Percentiles rank a stretch among this genome's conserved stretches.
Evolutionary conservation across 257 asterid species (phyloP).

Genomic region (Petunia secreta): DNA sequence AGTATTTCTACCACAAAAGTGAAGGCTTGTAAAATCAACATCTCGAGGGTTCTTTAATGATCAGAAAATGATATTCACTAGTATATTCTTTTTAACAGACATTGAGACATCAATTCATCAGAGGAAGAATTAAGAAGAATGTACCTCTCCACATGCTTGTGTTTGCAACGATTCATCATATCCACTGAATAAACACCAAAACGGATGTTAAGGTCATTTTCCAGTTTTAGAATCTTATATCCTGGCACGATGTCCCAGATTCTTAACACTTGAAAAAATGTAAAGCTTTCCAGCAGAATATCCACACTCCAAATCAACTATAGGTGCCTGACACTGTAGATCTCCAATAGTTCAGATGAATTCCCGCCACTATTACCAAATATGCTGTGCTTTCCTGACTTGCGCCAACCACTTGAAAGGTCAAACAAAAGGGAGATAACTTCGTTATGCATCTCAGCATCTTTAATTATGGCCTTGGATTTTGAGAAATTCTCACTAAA

Average conservation of each 20-base stretch:
- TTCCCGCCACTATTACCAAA: not conserved
- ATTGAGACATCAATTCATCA: too few species aligned
- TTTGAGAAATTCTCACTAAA: conserved; percentile 38
- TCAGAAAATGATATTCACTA: too few species aligned
- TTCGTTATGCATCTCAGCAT: conserved; percentile 33
- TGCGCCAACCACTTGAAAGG: conserved; percentile 58
- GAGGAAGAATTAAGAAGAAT: not conserved
- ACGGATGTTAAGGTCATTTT: not conserved
- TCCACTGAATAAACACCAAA: conserved; percentile 22
- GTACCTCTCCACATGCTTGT: conserved; percentile 32
- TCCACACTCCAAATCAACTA: conserved; percentile 53
- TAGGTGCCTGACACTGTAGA: conserved; percentile 33
- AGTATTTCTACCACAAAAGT: conserved; percentile 27
- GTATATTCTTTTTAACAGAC: too few species aligned
- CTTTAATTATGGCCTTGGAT: conserved; percentile 3
- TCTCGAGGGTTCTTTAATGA: too few species aligned
- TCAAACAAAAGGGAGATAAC: conserved; percentile 40
- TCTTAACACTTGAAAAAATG: conserved; percentile 44
- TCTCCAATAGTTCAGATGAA: conserved; percentile 41
- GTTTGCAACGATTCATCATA: conserved; percentile 23
- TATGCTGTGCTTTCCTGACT: conserved; percentile 24
- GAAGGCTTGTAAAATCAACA: not conserved
- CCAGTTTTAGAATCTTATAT: conserved; percentile 33
- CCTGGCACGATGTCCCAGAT: conserved; percentile 44
- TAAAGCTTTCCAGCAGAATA: conserved; percentile 35